A percentile compares a stretch with the other conserved stretches of the same genome.
Evolutionary conservation across 768 basidiomycete species (phyloP).

Genomic region (Podaxis carcinomalis): DNA sequence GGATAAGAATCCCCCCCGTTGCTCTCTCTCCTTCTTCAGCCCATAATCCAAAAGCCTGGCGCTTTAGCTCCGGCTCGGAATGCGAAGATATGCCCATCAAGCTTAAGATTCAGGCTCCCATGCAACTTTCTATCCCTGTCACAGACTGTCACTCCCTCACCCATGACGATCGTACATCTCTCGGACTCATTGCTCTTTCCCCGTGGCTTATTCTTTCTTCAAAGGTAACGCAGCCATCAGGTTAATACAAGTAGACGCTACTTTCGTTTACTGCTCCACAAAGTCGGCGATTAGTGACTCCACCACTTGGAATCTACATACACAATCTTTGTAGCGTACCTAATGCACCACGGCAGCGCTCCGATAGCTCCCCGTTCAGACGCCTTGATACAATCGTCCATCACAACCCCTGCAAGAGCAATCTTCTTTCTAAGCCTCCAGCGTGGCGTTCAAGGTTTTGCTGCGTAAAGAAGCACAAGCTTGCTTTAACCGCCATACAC

Average conservation of each 20-base stretch:
- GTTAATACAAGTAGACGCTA: background rate
- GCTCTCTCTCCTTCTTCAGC: background rate
- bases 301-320: background rate
- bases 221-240: too few relatives aligned
- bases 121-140: background rate
- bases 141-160: background rate
- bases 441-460: constrained; percentile 1
- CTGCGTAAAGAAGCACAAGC: background rate
- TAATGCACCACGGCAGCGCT: background rate
- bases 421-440: background rate
- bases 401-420: background rate
- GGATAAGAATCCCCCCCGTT: constrained; percentile 10
- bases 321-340: background rate
- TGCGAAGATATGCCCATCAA: constrained; percentile 3
- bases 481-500: background rate
- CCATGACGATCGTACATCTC: background rate
- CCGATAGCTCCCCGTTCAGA: background rate
- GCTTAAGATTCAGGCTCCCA: constrained; percentile 8
- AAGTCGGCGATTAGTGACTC: background rate
- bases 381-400: background rate
- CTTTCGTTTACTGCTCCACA: background rate
- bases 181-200: background rate
- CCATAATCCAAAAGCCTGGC: constrained; percentile 11
- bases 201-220: background rate
- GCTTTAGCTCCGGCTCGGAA: constrained; percentile 17